These are phyloP conservation scores for Cladobotryum protrusum DNA, from an alignment of 2,329 filamentous ascomycete species.

Conservation along the genomic window DNA sequence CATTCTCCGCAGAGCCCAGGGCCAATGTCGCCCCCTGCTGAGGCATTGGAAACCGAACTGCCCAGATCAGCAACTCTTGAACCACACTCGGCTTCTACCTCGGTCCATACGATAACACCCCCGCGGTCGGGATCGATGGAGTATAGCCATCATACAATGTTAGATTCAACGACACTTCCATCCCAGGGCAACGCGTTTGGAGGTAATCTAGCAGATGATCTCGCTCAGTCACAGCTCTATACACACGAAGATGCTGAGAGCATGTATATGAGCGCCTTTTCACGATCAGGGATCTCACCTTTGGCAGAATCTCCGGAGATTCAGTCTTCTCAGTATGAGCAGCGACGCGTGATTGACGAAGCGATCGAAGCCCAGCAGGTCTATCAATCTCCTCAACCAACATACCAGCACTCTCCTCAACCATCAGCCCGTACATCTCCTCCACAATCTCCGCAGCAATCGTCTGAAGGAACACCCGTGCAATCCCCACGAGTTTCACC, in stretches of 20 bases:
- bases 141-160: not conserved
- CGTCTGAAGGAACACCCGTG: too few species aligned
- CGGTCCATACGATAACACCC: not conserved
- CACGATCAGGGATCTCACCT: slow-evolving; percentile 33
- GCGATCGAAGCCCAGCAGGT: not conserved
- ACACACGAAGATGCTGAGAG: slow-evolving; percentile 77
- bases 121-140: not conserved
- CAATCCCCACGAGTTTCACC: too few species aligned
- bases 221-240: slow-evolving; percentile 62
- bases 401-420: too few species aligned
- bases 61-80: not conserved
- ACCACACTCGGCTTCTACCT: not conserved
- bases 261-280: slow-evolving; percentile 77
- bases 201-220: slow-evolving; percentile 35
- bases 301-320: slow-evolving; percentile 3
- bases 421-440: not conserved
- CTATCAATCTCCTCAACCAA: too few species aligned
- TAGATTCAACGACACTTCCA: not conserved
- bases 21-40: slow-evolving; percentile 13
- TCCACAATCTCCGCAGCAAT: not conserved
- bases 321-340: not conserved
- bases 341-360: not conserved
- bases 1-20: slow-evolving; percentile 19
- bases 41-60: not conserved
- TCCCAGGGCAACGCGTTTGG: not conserved